Base-by-base conservation (phyloP, 2,329 filamentous ascomycete genomes). In the Trichoderma oligosporum region DNA sequence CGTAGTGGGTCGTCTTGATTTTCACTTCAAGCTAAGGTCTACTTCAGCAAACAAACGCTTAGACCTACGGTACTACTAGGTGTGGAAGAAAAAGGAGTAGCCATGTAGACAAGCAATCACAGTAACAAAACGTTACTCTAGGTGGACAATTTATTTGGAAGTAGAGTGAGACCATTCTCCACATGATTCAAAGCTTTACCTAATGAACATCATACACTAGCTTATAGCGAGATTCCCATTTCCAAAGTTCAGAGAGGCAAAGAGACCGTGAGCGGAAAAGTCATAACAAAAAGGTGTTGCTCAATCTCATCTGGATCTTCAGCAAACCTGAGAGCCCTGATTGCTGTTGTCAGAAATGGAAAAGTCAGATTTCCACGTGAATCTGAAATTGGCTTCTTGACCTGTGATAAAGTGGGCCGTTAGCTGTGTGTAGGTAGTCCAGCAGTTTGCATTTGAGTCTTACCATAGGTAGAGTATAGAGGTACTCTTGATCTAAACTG, bases 361-460 rank as follows among this genome's bases (percentile, higher is more conserved):
- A 60, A 24, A 9, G 54, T 53, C 42, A 60, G 44, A 49, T 57
- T 33, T 20, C 58, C 58, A 14, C 41, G 41, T 16, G 46, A 27
- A 38, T 60, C 58, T 14, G 47, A 53, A n/a, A 60, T 60, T 41
- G 48, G 54, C 22, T 60, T 60, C 45, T 57, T 60, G 7, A 60
- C 47, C 58, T 60, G 9, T 4, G 11, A 22, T 24, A 7, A 18
- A 16, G 29, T 1, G 38, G 7, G 11, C 16, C 18, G 20, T 31
- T 38, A 47, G 29, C 8, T 39, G 2, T 47, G 8, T 14, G 16
- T 11, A 4, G 12, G 16, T 11, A 4, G 12, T 22, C 9, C 6
- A 18, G 31, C n/a, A 12, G 22, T 24, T 35, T 22, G 11, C 8
- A n/a, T 9, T 20, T 7, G 14, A 27, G 11, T 7, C 27, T 16